Conservation (phyloP, 1,284 basidiomycete species). For the Porodaedalea pini region DNA sequence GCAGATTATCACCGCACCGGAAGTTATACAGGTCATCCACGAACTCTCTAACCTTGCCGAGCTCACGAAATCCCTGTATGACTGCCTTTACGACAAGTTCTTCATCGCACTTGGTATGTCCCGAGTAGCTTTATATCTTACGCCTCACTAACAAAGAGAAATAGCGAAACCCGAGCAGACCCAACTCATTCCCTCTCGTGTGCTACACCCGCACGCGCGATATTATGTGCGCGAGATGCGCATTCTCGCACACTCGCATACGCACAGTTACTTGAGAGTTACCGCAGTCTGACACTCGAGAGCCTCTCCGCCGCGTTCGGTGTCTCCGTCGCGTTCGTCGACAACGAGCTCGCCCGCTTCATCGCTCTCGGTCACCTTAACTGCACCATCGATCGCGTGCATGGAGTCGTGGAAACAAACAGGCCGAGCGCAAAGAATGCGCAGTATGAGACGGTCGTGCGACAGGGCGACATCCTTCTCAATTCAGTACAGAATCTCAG, state of each 20-base stretch:
- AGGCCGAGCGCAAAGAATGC: slow-evolving; percentile 82
- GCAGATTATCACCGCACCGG: slow-evolving; percentile 64
- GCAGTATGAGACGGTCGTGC: slow-evolving; percentile 87
- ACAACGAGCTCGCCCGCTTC: slow-evolving; percentile 88
- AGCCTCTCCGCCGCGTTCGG: slow-evolving; percentile 88
- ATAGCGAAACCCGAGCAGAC: slow-evolving; percentile 85
- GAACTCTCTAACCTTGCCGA: slow-evolving; percentile 70
- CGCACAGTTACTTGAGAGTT: slow-evolving; percentile 87
- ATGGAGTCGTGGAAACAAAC: slow-evolving; percentile 93
- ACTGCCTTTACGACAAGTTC: slow-evolving; percentile 93
- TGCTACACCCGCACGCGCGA: slow-evolving; percentile 83
- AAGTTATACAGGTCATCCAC: slow-evolving; percentile 69
- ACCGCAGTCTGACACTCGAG: slow-evolving; percentile 86
- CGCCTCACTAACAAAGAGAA: slow-evolving; percentile 10
- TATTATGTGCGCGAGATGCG: slow-evolving; percentile 97
- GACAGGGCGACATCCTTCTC: slow-evolving; percentile 85
- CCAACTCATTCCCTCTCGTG: slow-evolving; percentile 81
- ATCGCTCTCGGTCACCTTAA: slow-evolving; percentile 89
- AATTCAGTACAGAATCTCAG: slow-evolving; percentile 74
- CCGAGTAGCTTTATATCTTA: slow-evolving; percentile 11
- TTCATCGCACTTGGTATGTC: slow-evolving; percentile 79
- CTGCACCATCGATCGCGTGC: slow-evolving; percentile 92
- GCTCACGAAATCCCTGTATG: slow-evolving; percentile 76
- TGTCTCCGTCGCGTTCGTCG: slow-evolving; percentile 85
- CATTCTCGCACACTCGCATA: slow-evolving; percentile 95